These are phyloP conservation scores for Trichosanthes cucumerina DNA, from an alignment of 306 rosid genomes.

Conservation along the genomic window DNA sequence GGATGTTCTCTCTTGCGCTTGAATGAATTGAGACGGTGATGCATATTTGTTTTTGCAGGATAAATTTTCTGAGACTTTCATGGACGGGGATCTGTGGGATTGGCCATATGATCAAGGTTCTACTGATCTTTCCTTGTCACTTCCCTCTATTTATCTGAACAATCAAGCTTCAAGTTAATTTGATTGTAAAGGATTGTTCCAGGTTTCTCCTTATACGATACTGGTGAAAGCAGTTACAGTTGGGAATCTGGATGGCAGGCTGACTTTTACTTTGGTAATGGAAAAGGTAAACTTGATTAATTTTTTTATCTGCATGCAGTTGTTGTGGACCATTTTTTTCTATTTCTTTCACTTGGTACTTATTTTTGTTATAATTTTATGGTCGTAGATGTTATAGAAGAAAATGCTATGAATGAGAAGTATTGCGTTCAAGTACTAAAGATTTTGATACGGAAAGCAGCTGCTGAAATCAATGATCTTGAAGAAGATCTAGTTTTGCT, in stretches of 20 bases:
- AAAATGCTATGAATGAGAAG: slow-evolving; percentile 44
- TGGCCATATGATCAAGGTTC: slow-evolving; percentile 46
- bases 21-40: not conserved
- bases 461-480: slow-evolving; percentile 52
- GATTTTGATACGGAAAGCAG: slow-evolving; percentile 39
- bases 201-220: slow-evolving; percentile 27
- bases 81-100: slow-evolving; percentile 69
- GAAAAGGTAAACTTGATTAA: slow-evolving; percentile 29
- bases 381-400: slow-evolving; percentile 50
- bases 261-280: slow-evolving; percentile 38
- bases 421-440: slow-evolving; percentile 46
- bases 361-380: not conserved
- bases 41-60: slow-evolving; percentile 29
- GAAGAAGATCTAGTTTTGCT: slow-evolving; percentile 41
- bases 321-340: not conserved
- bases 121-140: slow-evolving; percentile 1
- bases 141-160: slow-evolving; percentile 5
- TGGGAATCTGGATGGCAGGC: slow-evolving; percentile 31
- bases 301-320: not conserved
- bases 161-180: slow-evolving; percentile 4
- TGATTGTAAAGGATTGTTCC: slow-evolving; percentile 5
- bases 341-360: not conserved
- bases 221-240: slow-evolving; percentile 16
- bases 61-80: slow-evolving; percentile 20
- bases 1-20: not conserved